phyloP scores from a whole-genome alignment of 2,329 filamentous ascomycete genomes.

The Fusarium sp. region DNA sequence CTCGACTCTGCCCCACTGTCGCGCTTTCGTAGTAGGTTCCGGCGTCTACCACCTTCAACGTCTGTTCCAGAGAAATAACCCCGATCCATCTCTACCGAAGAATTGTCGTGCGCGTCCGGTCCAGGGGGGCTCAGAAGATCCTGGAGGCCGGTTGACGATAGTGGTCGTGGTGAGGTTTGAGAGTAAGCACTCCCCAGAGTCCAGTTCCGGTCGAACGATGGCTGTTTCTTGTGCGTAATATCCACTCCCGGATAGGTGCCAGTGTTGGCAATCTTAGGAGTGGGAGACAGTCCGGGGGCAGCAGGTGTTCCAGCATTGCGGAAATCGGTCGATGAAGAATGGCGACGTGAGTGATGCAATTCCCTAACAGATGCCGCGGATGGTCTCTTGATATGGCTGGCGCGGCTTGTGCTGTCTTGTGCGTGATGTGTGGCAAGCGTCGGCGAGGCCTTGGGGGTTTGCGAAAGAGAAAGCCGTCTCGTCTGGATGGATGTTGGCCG shows the following conservation, averaged over 20 bases:
- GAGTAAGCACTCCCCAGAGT: constrained; percentile 67
- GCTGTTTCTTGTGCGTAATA: constrained; percentile 70
- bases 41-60: constrained; percentile 77
- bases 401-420: constrained; percentile 60
- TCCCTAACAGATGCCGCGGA: constrained; percentile 87
- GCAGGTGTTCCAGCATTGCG: constrained; percentile 53
- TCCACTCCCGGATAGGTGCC: constrained; percentile 57
- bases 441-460: constrained; percentile 63
- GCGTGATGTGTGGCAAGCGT: constrained; percentile 54
- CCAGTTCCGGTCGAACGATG: constrained; percentile 79
- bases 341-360: constrained; percentile 84
- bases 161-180: constrained; percentile 56
- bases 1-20: constrained; percentile 73
- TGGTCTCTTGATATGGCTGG: constrained; percentile 69
- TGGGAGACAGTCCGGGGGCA: constrained; percentile 39
- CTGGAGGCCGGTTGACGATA: constrained; percentile 65
- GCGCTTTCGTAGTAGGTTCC: constrained; percentile 86
- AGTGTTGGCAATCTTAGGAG: constrained; percentile 56
- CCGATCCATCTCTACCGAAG: constrained; percentile 76
- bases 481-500: constrained; percentile 60
- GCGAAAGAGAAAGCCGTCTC: constrained; percentile 61
- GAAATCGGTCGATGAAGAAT: constrained; percentile 84
- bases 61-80: constrained; percentile 96
- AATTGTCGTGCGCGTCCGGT: constrained; percentile 56
- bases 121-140: constrained; percentile 56